A percentile compares a stretch with the other conserved stretches of the same genome.
Conservation (phyloP, 2,329 filamentous ascomycete genomes). For the Beauveria sp. region DNA sequence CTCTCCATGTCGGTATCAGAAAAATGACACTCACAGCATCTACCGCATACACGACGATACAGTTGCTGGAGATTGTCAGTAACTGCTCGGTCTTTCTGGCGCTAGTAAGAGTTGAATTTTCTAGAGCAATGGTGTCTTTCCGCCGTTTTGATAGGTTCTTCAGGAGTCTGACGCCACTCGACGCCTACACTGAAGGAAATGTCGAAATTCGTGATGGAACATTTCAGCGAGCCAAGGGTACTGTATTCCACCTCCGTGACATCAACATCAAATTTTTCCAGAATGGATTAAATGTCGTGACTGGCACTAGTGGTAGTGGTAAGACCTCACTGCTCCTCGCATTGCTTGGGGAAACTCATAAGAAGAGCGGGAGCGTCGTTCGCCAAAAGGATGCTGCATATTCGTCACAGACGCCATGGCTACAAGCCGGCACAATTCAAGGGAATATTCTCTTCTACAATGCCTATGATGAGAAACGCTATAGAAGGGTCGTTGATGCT, state of each 20-base stretch:
- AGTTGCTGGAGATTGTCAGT: conserved; percentile 44
- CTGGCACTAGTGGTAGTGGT: conserved; percentile 46
- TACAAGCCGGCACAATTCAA: conserved; percentile 47
- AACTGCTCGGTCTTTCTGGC: conserved; percentile 42
- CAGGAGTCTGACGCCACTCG: conserved; percentile 39
- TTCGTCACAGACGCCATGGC: conserved; percentile 49
- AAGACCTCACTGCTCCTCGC: conserved; percentile 49
- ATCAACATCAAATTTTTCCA: conserved; percentile 44
- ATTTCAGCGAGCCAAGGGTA: conserved; percentile 41
- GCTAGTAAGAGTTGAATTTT: conserved; percentile 27
- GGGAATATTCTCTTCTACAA: conserved; percentile 49
- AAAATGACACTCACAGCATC: conserved; percentile 44
- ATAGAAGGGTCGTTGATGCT: conserved; percentile 46
- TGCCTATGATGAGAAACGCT: conserved; percentile 41
- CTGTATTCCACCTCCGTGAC: conserved; percentile 39
- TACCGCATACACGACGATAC: conserved; percentile 46
- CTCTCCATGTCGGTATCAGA: conserved; percentile 39
- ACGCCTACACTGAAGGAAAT: conserved; percentile 39
- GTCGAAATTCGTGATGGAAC: conserved; percentile 37
- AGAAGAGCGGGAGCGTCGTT: conserved; percentile 39
- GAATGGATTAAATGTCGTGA: conserved; percentile 45
- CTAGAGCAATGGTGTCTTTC: conserved; percentile 33
- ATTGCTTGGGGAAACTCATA: conserved; percentile 46
- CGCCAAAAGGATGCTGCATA: conserved; percentile 45
- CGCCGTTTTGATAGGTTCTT: conserved; percentile 48